Percentiles rank a stretch among this genome's conserved stretches.
Conservation (phyloP, 2,329 filamentous ascomycete genomes). For the Ophiostoma novo-ulmi region DNA sequence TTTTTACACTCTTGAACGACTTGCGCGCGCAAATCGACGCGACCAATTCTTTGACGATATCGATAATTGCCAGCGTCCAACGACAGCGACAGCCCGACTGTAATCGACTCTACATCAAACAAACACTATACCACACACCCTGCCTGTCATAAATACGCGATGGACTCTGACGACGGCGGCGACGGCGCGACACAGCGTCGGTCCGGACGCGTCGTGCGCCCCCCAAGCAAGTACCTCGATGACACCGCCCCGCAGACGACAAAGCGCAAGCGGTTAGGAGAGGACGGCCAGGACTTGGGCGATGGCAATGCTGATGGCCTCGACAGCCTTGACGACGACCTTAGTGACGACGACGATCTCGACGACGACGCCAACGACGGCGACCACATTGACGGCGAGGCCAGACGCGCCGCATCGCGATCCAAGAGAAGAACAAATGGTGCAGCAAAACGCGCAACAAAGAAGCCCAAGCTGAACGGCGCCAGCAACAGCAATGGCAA, state of each 20-base stretch:
- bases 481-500: constrained; percentile 32
- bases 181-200: constrained; percentile 48
- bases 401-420: constrained; percentile 35
- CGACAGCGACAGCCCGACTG: not conserved
- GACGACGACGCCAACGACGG: constrained; percentile 32
- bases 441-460: constrained; percentile 50
- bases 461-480: constrained; percentile 52
- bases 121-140: no score
- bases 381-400: constrained; percentile 26
- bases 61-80: not conserved
- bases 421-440: constrained; percentile 24
- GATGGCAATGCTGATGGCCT: constrained; percentile 42
- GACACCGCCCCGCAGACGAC: constrained; percentile 44
- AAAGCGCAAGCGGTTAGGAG: constrained; percentile 52
- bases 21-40: constrained; percentile 11
- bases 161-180: constrained; percentile 21
- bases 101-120: not conserved
- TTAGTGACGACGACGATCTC: constrained; percentile 38
- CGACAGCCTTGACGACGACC: constrained; percentile 32
- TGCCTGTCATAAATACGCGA: not conserved
- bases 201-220: constrained; percentile 62
- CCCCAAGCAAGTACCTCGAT: constrained; percentile 55
- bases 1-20: constrained; percentile 9
- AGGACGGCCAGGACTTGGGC: constrained; percentile 36
- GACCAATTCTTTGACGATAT: not conserved